Base-by-base conservation (phyloP, 2,329 filamentous ascomycete species). In the Cercospora sesami region DNA sequence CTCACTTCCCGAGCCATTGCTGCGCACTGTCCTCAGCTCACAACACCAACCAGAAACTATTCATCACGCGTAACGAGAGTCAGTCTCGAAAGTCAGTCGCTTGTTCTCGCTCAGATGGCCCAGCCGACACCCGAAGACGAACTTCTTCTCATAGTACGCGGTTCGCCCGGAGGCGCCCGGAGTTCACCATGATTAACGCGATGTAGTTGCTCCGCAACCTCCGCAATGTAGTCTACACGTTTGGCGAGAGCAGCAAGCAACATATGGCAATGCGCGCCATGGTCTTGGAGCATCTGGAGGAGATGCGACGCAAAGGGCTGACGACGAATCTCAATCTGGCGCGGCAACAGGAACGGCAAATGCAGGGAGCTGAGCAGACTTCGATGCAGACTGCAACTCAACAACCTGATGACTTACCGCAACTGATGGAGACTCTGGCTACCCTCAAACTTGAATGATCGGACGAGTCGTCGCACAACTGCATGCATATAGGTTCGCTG, bases 181-280 rank as follows among this genome's bases (percentile, higher is more conserved):
- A 36, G 6, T 42, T 9, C 33, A 57, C 8, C 18, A 30, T 30
- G 23, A 36, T 36, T 63, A 42, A 63, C 59, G 10, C 16, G 16
- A 30, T 36, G 26, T 48, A 80, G 78, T 75, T 80, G 18, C 74
- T 78, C 12, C 71, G 71, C 36, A 79, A 78, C 63, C 74, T 80
- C 12, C 74, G 75, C 48, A 80, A 79, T 64, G 76, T 78, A 26
- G 70, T 71, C 9, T 68, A 73, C n/a, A 79, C 77, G 5, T 79
- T 78, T 63, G 79, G 79, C 60, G 73, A 75, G 63, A 71, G 74
- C 45, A 76, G 76, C 26, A 65, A 73, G 2, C 75, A 77, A 26
- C 76, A 77, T 66, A 71, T 76, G 39, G 71, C 67, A 61, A 74
- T 80, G 3, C 69, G 73, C 12, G 72, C 69, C 2, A 75, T 72